Evolutionary conservation across 2,329 filamentous ascomycete genomes (phyloP), one percentile per base, ranked within the genome.

Genomic region (Aspergillus sp.): DNA sequence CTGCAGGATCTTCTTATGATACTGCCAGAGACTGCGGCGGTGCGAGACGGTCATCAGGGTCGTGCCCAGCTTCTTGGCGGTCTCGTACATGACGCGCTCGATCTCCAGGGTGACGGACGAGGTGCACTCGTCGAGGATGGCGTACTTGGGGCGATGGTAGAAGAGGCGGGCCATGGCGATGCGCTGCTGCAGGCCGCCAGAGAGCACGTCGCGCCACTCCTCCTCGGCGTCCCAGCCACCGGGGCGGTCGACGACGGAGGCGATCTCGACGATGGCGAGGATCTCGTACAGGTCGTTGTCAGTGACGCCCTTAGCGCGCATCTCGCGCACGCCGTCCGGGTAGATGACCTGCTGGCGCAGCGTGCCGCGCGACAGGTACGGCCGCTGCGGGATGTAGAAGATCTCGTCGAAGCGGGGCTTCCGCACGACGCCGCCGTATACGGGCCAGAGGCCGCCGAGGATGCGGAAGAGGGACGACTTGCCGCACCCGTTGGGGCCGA

Each of bases 271-370:
- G 22, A 86, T 85, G 20, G 81, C 80, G 30, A 99, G 82, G 54
- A 96, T 89, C 11, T 81, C 78, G 54, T 87, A 77, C 1, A 99
- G 83, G 62, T 96, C 89, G 0, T 81, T 78, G 66, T 99, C 94
- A 0, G 88, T 91, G 32, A 94, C 81, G 45, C 88, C 86, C 65
- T 91, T 92, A 56, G 86, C 82, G 41, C 89, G 89, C 86, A 96
- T 96, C 58, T 92, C 88, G 47, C 89, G 86, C 16, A 95, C 73
- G 8, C 85, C 88, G 71, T 99, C 94, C 0, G 94, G 94, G 72
- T 99, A 99, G 54, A 94, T 96, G 62, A 99, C 91, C 66, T 99
- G 94, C 70, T 97, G 91, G 36, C 94, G 86, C n/a, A 99, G 82
- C 1, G 89, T 91, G 19, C 94, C 94, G 49, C 90, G 85, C 13